Evolutionary conservation across 768 basidiomycete species (phyloP), one percentile per base, ranked within the genome.

Genomic region (Collybia mongolica): DNA sequence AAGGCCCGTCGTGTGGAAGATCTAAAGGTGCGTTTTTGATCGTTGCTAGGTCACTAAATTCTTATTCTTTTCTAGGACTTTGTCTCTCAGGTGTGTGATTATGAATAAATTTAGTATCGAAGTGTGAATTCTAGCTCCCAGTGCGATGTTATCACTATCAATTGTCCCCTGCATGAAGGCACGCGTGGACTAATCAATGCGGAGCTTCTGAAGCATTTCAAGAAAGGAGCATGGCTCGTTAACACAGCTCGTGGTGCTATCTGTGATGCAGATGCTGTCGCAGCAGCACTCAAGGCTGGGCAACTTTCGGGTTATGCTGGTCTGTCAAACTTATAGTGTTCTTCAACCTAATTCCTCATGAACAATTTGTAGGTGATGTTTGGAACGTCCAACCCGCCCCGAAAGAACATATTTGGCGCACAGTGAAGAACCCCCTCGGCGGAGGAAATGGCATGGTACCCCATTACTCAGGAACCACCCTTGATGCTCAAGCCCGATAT

Each of bases 241-340:
- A 96, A 96, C 80, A 93, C 91, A 23, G 90, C 91, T 45, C 90
- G 92, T 58, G 93, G 93, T 39, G 93, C 93, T 37, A 93, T 96
- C 60, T 92, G 89, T 64, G 85, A 91, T 70, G 83, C 83, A 57
- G 83, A 92, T 54, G 91, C 83, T 38, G 86, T 95, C 52, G 84
- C 86, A 3, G 83, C 65, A 0, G 91, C 93, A 11, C 65, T 96
- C 49, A 75, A 81, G 71, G 83, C 79, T 46, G 93, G 93, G 15
- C 88, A 90, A 24, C 67, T 95, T 54, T 66, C 72, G 48, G 93
- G 86, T 23, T 79, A 79, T 55, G 56, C 76, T 39, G 77, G 72
- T 69, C 51, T 15, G 57, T 55, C 9, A 9, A 14, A 6, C 17
- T 20, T 2, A 43, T 15, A 6, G 23, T 17, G 14, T 20, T 19